A percentile compares a stretch with the other conserved stretches of the same genome.
These are phyloP conservation scores for Chaetomium olivaceum DNA, from an alignment of 2,329 filamentous ascomycete genomes.

Conservation along the genomic window DNA sequence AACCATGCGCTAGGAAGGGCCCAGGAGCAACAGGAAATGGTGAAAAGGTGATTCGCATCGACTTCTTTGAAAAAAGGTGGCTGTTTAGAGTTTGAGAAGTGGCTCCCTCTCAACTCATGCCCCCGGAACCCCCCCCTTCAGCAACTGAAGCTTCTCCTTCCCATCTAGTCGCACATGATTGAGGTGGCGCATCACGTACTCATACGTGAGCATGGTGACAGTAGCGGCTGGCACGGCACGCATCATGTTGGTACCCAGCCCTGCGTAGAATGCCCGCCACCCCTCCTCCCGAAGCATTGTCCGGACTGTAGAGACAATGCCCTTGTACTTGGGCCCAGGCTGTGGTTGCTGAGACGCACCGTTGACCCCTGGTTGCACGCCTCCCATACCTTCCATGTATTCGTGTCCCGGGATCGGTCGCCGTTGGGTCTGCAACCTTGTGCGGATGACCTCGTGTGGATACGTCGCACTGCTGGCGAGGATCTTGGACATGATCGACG, in stretches of 20 bases:
- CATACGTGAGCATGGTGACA: constrained; percentile 96
- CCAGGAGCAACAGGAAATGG: neutral
- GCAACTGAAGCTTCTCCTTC: constrained; percentile 36
- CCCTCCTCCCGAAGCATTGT: constrained; percentile 89
- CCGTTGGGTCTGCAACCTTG: constrained; percentile 89
- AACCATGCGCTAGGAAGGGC: neutral
- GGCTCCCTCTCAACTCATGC: neutral
- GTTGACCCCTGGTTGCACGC: constrained; percentile 44
- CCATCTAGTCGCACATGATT: constrained; percentile 47
- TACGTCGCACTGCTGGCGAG: constrained; percentile 94
- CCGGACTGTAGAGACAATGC: constrained; percentile 77
- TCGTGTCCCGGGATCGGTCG: constrained; percentile 62
- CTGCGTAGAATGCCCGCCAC: constrained; percentile 95
- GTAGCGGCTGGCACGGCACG: constrained; percentile 92
- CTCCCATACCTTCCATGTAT: constrained; percentile 51
- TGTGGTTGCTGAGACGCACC: constrained; percentile 45
- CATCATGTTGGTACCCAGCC: constrained; percentile 97
- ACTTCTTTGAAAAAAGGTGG: neutral
- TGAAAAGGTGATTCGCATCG: constrained; percentile 7
- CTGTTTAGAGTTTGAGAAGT: neutral
- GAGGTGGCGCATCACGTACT: constrained; percentile 65
- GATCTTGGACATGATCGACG: constrained; percentile 91
- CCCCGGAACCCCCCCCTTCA: neutral
- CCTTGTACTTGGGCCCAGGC: constrained; percentile 64
- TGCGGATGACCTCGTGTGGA: constrained; percentile 94